phyloP scores from a whole-genome alignment of 257 asterid species.

The Catharanthus roseus region DNA sequence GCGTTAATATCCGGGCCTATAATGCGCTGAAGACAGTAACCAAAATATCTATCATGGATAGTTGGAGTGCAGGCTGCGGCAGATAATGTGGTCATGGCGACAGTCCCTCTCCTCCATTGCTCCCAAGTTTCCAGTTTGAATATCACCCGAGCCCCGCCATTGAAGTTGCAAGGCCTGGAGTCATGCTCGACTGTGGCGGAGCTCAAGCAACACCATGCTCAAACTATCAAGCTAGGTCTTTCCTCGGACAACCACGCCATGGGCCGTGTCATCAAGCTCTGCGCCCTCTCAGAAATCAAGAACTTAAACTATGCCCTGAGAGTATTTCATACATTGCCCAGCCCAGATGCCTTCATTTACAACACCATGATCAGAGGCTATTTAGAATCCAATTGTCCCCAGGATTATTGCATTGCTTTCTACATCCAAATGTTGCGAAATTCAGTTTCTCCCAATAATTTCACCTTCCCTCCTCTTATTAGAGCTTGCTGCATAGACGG shows the following conservation, averaged over 20 bases:
- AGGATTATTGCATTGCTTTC: conserved; percentile 31
- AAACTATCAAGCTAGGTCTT: conserved; percentile 56
- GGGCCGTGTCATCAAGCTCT: conserved; percentile 62
- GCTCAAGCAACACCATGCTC: conserved; percentile 61
- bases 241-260: conserved; percentile 50
- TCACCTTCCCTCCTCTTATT: conserved; percentile 57
- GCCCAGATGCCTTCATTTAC: conserved; percentile 59
- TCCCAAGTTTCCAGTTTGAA: conserved; percentile 18
- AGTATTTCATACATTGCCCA: conserved; percentile 51
- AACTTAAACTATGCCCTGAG: conserved; percentile 54
- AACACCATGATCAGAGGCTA: conserved; percentile 59
- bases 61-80: not conserved
- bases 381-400: conserved; percentile 25
- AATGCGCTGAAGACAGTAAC: too few species aligned
- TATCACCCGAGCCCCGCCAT: conserved; percentile 22
- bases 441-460: conserved; percentile 46
- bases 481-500: conserved; percentile 51
- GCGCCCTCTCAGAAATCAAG: conserved; percentile 39
- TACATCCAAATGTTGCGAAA: conserved; percentile 46
- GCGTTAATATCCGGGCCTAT: too few species aligned
- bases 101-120: not conserved
- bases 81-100: conserved; percentile 8
- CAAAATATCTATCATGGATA: too few species aligned
- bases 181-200: conserved; percentile 56
- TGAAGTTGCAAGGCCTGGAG: conserved; percentile 30